Evolutionary conservation across 805 yeast species (phyloP), one percentile per base, ranked within the genome.

Genomic region (Hyphopichia homilentoma): DNA sequence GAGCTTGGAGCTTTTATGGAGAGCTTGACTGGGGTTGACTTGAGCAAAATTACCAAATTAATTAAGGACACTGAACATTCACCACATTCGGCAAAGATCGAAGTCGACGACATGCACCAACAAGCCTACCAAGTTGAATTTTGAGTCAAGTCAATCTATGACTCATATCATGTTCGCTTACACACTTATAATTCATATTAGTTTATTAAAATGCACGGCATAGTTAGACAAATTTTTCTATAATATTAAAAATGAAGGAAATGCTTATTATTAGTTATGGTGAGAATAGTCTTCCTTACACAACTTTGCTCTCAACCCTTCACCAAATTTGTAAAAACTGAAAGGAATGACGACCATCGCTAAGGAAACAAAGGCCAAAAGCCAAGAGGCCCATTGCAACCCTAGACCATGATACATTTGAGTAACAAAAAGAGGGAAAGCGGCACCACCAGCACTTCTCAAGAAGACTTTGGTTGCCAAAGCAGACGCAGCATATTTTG

Each of bases 371-470:
- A 84, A 84, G 0, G 88, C 90, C 50, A 84, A 64, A 39, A 84
- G 65, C 79, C 83, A 84, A 47, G 80, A 72, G 15, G 88, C 94
- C 93, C 93, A 84, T 42, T 79, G 80, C 32, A 84, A 61, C 4
- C 90, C 90, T 48, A 84, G 59, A 33, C 66, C 76, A 40, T 75
- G 74, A 55, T 83, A 84, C 90, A 84, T 83, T 59, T 82, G 90
- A 23, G 79, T 76, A n/a, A 84, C 77, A 53, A 84, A 83, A 44
- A 84, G 65, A 39, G 90, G 89, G 73, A 84, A 82, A 0, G 88
- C 90, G 17, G 88, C 90, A 65, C 93, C 94, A 49, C 88, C 89
- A 14, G 87, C 83, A 46, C 82, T 73, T 68, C 94, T 74, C 46
- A 84, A 64, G 48, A 84, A 83, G 19, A 83, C 90, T 53, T 84